Conservation (phyloP, 805 yeast species). For the Vanderwaltozyma polyspora region DNA sequence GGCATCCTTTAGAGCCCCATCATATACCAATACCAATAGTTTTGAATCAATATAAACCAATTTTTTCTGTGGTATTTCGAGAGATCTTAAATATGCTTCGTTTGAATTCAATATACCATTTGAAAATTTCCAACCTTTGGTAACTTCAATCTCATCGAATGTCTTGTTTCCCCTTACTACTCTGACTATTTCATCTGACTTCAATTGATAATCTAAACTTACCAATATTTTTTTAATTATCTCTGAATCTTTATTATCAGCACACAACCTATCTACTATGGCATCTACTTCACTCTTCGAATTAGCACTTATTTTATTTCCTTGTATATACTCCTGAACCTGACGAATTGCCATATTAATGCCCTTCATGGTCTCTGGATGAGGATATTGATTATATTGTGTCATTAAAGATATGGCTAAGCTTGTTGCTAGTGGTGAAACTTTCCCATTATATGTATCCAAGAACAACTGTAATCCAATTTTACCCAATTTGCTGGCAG, state of each 20-base stretch:
- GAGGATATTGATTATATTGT: slow-evolving; percentile 11
- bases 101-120: slow-evolving; percentile 20
- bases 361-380: slow-evolving; percentile 8
- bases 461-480: slow-evolving; percentile 21
- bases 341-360: slow-evolving; percentile 7
- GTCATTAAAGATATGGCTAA: slow-evolving; percentile 11
- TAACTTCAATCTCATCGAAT: slow-evolving; percentile 19
- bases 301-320: slow-evolving; percentile 8
- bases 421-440: slow-evolving; percentile 14
- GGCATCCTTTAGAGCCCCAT: slow-evolving; percentile 21
- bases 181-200: slow-evolving; percentile 22
- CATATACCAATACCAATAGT: slow-evolving; percentile 19
- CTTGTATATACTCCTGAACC: slow-evolving; percentile 8
- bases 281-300: slow-evolving; percentile 9
- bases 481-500: slow-evolving; percentile 12
- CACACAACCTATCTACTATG: slow-evolving; percentile 9
- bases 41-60: slow-evolving; percentile 14
- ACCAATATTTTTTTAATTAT: slow-evolving; percentile 12
- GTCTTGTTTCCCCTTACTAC: slow-evolving; percentile 19
- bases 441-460: slow-evolving; percentile 11
- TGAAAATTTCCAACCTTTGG: slow-evolving; percentile 25
- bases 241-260: slow-evolving; percentile 8
- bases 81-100: slow-evolving; percentile 22
- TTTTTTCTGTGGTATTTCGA: slow-evolving; percentile 17
- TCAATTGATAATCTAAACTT: slow-evolving; percentile 18